These are phyloP conservation scores for Penicillium crustosum DNA, from an alignment of 2,329 filamentous ascomycete genomes.

Conservation along the genomic window DNA sequence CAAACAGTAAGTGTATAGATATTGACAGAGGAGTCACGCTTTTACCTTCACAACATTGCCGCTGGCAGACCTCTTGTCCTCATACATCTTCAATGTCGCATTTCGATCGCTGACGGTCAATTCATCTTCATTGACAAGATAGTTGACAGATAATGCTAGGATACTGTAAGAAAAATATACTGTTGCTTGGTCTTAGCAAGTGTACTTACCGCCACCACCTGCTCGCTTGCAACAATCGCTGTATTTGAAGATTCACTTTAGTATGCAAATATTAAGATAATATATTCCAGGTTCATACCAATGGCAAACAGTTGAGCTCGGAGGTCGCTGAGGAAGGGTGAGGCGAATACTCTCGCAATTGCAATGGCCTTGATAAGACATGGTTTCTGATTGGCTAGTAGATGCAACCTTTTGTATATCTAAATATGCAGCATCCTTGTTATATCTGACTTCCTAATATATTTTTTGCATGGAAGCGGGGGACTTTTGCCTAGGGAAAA, in stretches of 20 bases:
- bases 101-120: slow-evolving; percentile 20
- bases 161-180: not conserved
- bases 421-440: not conserved
- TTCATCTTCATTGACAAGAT: slow-evolving; percentile 18
- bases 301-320: slow-evolving; percentile 21
- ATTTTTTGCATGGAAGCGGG: not conserved
- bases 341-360: slow-evolving; percentile 26
- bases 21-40: not conserved
- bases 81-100: slow-evolving; percentile 13
- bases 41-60: slow-evolving; percentile 18
- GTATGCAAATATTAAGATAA: not conserved
- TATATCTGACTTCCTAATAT: not conserved
- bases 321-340: slow-evolving; percentile 21
- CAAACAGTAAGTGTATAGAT: not conserved
- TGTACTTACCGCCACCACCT: slow-evolving; percentile 21
- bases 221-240: slow-evolving; percentile 24
- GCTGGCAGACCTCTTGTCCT: slow-evolving; percentile 18
- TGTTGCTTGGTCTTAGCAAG: not conserved
- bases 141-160: slow-evolving; percentile 28
- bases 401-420: not conserved
- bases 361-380: slow-evolving; percentile 28
- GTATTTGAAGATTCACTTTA: not conserved
- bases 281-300: slow-evolving; percentile 14
- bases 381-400: slow-evolving; percentile 2
- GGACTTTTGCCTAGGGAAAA: not conserved